Evolutionary conservation across 2,329 filamentous ascomycete genomes (phyloP), one percentile per base, ranked within the genome.

Genomic region (Claviceps sp.): DNA sequence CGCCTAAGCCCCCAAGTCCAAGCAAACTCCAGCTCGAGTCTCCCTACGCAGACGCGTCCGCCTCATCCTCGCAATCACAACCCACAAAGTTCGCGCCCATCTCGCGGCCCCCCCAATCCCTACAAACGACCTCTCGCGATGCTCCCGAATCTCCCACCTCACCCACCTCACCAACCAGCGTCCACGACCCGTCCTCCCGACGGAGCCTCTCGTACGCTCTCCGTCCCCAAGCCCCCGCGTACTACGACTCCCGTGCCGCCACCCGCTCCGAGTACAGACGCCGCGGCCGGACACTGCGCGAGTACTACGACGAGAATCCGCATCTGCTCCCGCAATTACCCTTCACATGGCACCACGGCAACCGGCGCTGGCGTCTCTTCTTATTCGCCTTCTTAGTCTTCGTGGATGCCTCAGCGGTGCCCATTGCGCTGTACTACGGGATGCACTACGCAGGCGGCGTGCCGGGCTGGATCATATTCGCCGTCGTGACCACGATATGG

Each of bases 401-500:
- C 52, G 60, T 77, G 34, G 68, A 70, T 41, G 67, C 65, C 30
- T 69, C 66, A 8, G 64, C 61, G 8, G 53, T 78, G 20, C 76
- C 76, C 20, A 74, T 79, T 53, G 63, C 72, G 1, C 62, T 79
- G 4, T 79, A 75, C 65, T 79, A 77, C 56, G 70, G 70, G 20
- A 64, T 79, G 52, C 67, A 66, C 56, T 76, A 67, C 45, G 67
- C 63, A 4, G 68, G 66, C 37, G 20, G 65, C 20, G 65, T 69
- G 22, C 40, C 71, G 62, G 65, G 66, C 41, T 70, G 61, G 59
- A 69, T 69, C 57, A 70, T 74, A 50, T 78, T 78, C 55, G 73
- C 74, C 56, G 68, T 78, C 50, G 70, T 78, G 44, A 77, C 75
- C 0, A 73, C 74, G 38, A 75, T 78, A 55, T 78, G 75, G 67